Evolutionary conservation across 2,329 filamentous ascomycete species (phyloP).

Genomic region (Fonsecaea monophora): DNA sequence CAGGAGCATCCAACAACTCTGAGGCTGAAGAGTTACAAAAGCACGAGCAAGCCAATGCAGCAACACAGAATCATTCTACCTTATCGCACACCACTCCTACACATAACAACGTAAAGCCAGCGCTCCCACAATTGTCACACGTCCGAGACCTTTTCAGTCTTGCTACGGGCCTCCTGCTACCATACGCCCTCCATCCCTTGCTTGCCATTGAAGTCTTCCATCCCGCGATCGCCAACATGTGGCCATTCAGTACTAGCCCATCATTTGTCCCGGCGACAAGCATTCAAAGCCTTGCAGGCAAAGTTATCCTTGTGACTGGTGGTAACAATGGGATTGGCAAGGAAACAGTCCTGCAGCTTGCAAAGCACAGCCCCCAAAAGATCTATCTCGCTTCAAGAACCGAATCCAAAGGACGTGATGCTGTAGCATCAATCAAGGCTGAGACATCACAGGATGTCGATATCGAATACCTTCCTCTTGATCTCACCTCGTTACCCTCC

Average conservation of each 20-base stretch:
- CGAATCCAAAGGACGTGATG: slow-evolving; percentile 44
- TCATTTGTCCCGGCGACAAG: slow-evolving; percentile 49
- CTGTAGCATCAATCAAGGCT: slow-evolving; percentile 49
- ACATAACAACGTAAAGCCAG: background rate
- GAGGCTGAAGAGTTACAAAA: slow-evolving; percentile 6
- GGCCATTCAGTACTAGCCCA: slow-evolving; percentile 28
- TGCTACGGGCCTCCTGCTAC: slow-evolving; percentile 28
- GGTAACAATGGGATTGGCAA: slow-evolving; percentile 57
- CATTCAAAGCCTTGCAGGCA: slow-evolving; percentile 51
- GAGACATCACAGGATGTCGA: slow-evolving; percentile 42
- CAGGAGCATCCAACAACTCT: background rate
- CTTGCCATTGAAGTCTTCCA: slow-evolving; percentile 31
- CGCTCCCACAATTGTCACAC: background rate
- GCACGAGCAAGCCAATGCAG: background rate
- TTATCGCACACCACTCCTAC: background rate
- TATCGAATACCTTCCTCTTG: slow-evolving; percentile 56
- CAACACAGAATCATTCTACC: slow-evolving; percentile 3
- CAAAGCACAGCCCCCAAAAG: slow-evolving; percentile 52
- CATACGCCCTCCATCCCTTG: slow-evolving; percentile 35
- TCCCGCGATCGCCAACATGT: slow-evolving; percentile 35
- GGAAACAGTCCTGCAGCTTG: slow-evolving; percentile 53
- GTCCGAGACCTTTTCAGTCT: slow-evolving; percentile 30
- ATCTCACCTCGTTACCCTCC: slow-evolving; percentile 59
- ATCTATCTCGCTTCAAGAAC: slow-evolving; percentile 56
- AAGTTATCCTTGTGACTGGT: slow-evolving; percentile 55